Conservation (phyloP, 2,329 filamentous ascomycete species). For the Aspergillus awamori region DNA sequence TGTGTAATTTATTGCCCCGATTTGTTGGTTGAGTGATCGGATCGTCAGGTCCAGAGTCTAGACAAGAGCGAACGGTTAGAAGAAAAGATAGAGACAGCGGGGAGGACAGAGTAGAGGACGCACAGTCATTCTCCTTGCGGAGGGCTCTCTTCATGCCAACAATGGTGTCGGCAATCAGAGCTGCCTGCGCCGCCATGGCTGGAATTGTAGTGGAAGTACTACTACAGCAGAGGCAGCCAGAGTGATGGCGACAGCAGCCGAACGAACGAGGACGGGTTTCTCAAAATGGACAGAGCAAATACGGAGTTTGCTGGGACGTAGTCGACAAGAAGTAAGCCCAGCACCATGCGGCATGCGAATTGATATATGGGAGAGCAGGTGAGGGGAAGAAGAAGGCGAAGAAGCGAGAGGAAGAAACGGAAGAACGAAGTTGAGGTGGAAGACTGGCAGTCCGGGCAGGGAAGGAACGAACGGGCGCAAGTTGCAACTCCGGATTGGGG, state of each 20-base stretch:
- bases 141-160: slow-evolving; percentile 58
- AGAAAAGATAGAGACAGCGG: slow-evolving; percentile 4
- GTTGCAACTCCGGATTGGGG: slow-evolving; percentile 24
- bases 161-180: slow-evolving; percentile 57
- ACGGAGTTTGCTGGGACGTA: neutral
- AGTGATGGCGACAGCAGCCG: slow-evolving; percentile 7
- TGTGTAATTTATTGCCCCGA: slow-evolving; percentile 64
- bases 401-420: neutral
- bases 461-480: slow-evolving; percentile 10
- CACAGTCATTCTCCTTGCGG: slow-evolving; percentile 51
- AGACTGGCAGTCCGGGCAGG: neutral
- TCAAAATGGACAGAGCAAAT: neutral
- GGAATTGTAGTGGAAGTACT: slow-evolving; percentile 11
- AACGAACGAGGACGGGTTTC: neutral
- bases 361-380: neutral
- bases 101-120: slow-evolving; percentile 13
- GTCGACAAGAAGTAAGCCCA: neutral
- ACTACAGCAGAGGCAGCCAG: slow-evolving; percentile 3
- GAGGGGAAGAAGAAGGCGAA: neutral
- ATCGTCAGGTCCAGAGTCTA: slow-evolving; percentile 53
- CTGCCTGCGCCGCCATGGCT: slow-evolving; percentile 49
- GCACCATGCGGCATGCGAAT: neutral
- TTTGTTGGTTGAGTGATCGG: slow-evolving; percentile 58
- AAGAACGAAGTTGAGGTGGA: neutral
- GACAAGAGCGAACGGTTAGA: slow-evolving; percentile 19